Evolutionary conservation across 2,329 filamentous ascomycete species (phyloP), one percentile per base, ranked within the genome.

Genomic region (Aspergillus chevalieri): DNA sequence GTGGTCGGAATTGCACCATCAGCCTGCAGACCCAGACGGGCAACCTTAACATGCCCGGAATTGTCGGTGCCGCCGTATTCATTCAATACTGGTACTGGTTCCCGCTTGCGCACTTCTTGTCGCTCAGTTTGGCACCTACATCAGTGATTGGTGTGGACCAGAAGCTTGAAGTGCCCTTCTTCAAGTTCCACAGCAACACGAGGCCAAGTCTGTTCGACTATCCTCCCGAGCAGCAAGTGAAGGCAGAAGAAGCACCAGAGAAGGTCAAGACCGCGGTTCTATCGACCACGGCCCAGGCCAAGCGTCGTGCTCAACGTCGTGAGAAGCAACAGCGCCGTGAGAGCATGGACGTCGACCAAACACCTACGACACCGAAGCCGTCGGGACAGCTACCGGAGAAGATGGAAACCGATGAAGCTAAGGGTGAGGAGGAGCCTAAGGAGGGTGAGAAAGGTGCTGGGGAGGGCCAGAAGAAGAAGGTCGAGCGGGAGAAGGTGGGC

Each of bases 41-140:
- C 56, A 98, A 96, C 67, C 83, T 98, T 58, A 97, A 98, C 78
- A 96, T 98, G 91, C 84, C 91, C 15, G 94, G 89, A 53, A 95
- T 98, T 58, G 91, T 98, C 15, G 94, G 93, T 59, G 95, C 95
- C 84, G 92, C 90, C 24, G 87, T 98, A 47, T 98, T 98, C 74
- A 95, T 91, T 7, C 93, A 98, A 69, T 98, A 98, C 77, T 98
- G 93, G 93, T 98, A 98, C 77, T 98, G 93, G 93, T 98, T 98
- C 82, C 93, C 93, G 52, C 86, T 97, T 63, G 95, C 93, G 26
- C 93, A 98, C 73, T 98, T 98, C 82, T 71, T 98, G 50, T 94
- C 92, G 0, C 79, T 98, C 53, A 91, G 89, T 63, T 97, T 98
- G 73, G 90, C 89, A n/a, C 93, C 93, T 1, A 98, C 94, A 1